Base-by-base conservation (phyloP, 331 rosid genomes). In the Malus hybrid region DNA sequence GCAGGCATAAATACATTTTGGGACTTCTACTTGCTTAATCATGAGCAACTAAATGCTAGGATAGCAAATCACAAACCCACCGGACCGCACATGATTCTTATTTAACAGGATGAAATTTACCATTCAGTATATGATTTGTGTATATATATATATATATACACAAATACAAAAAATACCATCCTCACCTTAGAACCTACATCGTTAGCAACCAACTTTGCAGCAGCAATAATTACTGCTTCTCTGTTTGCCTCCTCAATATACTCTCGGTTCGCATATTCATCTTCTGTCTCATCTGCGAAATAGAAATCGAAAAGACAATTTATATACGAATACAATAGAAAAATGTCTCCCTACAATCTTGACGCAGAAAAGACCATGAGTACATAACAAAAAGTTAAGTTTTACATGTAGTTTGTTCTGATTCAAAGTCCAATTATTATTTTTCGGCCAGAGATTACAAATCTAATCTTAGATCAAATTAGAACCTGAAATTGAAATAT, bases 191-290 rank as follows among this genome's bases (percentile, higher is more conserved):
- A 83, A 76, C 92, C 92, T 78, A 77, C 77, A 81, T 86, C 89
- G 50, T 42, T 69, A 80, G 84, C 83, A 65, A 88, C 86, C 82
- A 94, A 85, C 90, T 88, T 89, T 68, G 89, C 86, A 39, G 92
- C 96, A 83, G 91, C 88, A 77, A 94, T 80, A 89, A 94, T 87
- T 73, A 90, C 84, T 64, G 82, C 86, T 83, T 87, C 96, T 80
- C 87, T 88, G 75, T 92, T 89, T 76, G 85, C 87, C 80, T 92
- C 97, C 88, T 87, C 99, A 70, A 78, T 69, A 75, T 88, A 94
- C 79, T 88, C 99, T 77, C 80, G 90, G 80, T 87, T 90, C 52
- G 52, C 85, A 68, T 84, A 92, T 62, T 91, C 98, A 31, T 94
- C 99, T 84, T 91, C 99, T 67, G 79, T 76, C 84, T 87, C 99